phyloP scores from a whole-genome alignment of 2,329 filamentous ascomycete genomes.

The Microthyrium microscopicum region DNA sequence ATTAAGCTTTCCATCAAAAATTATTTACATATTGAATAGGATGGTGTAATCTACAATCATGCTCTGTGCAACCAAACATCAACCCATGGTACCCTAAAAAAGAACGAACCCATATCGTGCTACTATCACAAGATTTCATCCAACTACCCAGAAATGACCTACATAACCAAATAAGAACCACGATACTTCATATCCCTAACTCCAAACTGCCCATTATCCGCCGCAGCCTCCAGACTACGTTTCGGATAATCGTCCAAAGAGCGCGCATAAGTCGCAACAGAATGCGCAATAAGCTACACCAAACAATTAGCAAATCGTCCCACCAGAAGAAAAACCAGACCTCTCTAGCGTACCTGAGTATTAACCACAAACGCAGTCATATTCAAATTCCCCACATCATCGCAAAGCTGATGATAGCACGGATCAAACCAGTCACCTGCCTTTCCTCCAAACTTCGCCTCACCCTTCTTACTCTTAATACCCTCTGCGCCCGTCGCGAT shows the following conservation, averaged over 20 bases:
- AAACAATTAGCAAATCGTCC: slow-evolving; percentile 5
- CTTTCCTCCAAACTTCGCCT: slow-evolving; percentile 18
- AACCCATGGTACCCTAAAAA: too few relatives aligned
- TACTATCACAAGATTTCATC: too few relatives aligned
- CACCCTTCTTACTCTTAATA: slow-evolving; percentile 21
- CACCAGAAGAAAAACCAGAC: neutral
- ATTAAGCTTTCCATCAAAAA: too few relatives aligned
- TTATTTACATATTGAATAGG: too few relatives aligned
- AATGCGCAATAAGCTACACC: slow-evolving; percentile 21
- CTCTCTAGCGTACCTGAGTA: slow-evolving; percentile 15
- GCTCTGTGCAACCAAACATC: too few relatives aligned
- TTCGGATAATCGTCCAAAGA: slow-evolving; percentile 20
- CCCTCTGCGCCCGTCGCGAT: slow-evolving; percentile 22
- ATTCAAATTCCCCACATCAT: slow-evolving; percentile 20
- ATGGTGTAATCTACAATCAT: too few relatives aligned
- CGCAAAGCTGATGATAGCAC: slow-evolving; percentile 23
- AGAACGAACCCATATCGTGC: too few relatives aligned
- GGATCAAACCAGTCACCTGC: slow-evolving; percentile 21
- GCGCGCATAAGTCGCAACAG: slow-evolving; percentile 18
- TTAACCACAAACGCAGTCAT: slow-evolving; percentile 21
- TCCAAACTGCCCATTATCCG: too few relatives aligned
- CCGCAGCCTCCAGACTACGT: slow-evolving; percentile 12
- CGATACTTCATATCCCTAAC: too few relatives aligned
- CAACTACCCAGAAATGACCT: too few relatives aligned
- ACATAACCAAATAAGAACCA: too few relatives aligned